These are phyloP conservation scores for Tripidium arundinaceum DNA, from an alignment of 202 grass and related monocot genomes.

Conservation along the genomic window DNA sequence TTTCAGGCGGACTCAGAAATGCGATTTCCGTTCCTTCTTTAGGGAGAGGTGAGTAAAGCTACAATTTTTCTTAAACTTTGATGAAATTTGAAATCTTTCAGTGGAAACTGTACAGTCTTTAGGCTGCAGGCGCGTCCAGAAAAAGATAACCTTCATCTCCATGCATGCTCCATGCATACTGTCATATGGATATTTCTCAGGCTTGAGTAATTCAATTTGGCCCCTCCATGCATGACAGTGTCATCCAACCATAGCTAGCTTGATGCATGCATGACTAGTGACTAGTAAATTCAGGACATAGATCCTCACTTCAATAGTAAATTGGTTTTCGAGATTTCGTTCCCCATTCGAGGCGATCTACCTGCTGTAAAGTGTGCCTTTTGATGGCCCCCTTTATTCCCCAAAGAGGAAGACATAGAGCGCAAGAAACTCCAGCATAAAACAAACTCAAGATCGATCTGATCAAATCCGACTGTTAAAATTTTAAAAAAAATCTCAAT, in stretches of 20 bases:
- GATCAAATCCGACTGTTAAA: conserved; percentile 24
- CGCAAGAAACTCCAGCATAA: conserved; percentile 43
- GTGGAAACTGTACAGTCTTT: too few relatives aligned
- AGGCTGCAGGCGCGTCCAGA: neutral
- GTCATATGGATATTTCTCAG: neutral
- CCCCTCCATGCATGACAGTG: neutral
- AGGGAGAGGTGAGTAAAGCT: too few relatives aligned
- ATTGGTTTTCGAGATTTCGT: conserved; percentile 2
- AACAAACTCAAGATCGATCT: conserved; percentile 41
- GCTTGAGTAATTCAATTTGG: neutral
- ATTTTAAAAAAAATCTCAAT: too few relatives aligned
- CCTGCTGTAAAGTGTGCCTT: conserved; percentile 38
- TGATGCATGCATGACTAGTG: too few relatives aligned
- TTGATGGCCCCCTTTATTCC: conserved; percentile 40
- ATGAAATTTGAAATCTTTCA: too few relatives aligned
- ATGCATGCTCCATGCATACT: neutral
- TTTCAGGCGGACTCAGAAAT: too few relatives aligned
- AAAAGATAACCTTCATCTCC: neutral
- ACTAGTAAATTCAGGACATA: conserved; percentile 8
- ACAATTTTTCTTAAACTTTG: too few relatives aligned
- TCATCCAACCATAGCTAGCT: too few relatives aligned
- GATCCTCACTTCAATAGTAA: conserved; percentile 24
- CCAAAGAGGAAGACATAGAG: conserved; percentile 18
- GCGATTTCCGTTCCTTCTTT: too few relatives aligned
- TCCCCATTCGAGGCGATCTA: conserved; percentile 31